Percentiles rank a stretch among this genome's conserved stretches.
These are phyloP conservation scores for Neonothopanus nambi DNA, from an alignment of 1,284 basidiomycete genomes.

Conservation along the genomic window DNA sequence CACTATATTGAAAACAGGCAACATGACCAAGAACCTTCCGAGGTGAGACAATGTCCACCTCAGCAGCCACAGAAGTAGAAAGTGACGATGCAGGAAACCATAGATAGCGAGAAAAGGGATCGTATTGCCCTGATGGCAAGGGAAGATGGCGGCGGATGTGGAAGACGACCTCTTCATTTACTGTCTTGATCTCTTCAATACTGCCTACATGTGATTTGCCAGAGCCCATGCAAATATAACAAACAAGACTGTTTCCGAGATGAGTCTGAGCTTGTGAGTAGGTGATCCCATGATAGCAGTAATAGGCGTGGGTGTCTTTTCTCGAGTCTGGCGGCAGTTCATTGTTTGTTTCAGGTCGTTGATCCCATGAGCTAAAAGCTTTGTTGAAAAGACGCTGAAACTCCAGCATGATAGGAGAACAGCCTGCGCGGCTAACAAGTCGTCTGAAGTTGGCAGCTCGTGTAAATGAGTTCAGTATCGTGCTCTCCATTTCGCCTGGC, in stretches of 20 bases:
- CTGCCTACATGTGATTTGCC: neutral
- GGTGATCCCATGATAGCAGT: slow-evolving; percentile 13
- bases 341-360: neutral
- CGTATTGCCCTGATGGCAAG: neutral
- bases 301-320: slow-evolving; percentile 15
- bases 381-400: slow-evolving; percentile 24
- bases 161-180: neutral
- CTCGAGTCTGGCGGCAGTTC: neutral
- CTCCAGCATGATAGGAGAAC: slow-evolving; percentile 19
- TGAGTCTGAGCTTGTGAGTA: slow-evolving; percentile 18
- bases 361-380: slow-evolving; percentile 13
- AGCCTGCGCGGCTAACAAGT: slow-evolving; percentile 20
- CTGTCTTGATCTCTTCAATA: neutral
- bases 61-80: neutral
- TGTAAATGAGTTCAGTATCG: slow-evolving; percentile 18
- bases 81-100: neutral
- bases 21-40: neutral
- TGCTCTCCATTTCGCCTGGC: slow-evolving; percentile 19
- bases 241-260: slow-evolving; percentile 23
- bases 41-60: neutral
- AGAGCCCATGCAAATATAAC: too few species aligned
- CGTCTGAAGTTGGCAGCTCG: slow-evolving; percentile 18
- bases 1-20: neutral
- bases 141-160: neutral
- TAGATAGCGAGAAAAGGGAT: neutral